These are phyloP conservation scores for Cutaneotrichosporon spelunceum DNA, from an alignment of 1,284 basidiomycete genomes.

Conservation along the genomic window DNA sequence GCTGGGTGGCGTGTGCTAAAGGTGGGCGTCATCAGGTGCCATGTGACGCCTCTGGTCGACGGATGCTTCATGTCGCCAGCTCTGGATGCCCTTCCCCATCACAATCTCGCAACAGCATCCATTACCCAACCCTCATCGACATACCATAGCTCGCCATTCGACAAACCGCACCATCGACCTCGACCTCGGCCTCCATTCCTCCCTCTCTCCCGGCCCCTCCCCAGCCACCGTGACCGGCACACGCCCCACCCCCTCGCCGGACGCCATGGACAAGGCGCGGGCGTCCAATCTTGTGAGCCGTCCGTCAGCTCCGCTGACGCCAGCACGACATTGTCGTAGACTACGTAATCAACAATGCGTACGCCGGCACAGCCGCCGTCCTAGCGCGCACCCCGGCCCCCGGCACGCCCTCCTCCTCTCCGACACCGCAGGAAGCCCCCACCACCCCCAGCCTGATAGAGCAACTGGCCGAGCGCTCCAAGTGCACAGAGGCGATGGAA, in stretches of 20 bases:
- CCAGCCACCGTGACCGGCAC: neutral
- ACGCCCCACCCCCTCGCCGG: neutral
- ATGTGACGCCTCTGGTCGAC: too few relatives aligned
- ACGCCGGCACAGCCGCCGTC: slow-evolving; percentile 36
- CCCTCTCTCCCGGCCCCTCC: neutral
- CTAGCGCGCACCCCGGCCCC: slow-evolving; percentile 16
- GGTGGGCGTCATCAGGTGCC: too few relatives aligned
- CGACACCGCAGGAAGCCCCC: neutral
- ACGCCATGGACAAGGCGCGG: neutral
- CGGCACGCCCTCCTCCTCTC: neutral
- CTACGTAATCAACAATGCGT: slow-evolving; percentile 41
- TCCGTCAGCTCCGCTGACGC: neutral
- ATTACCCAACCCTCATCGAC: too few relatives aligned
- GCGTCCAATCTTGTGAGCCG: neutral
- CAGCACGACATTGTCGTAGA: slow-evolving; percentile 49
- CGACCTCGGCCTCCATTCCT: neutral
- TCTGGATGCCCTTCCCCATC: too few relatives aligned
- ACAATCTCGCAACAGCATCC: too few relatives aligned
- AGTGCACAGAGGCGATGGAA: slow-evolving; percentile 9
- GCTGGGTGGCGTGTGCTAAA: too few relatives aligned
- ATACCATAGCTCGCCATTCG: too few relatives aligned
- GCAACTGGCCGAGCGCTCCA: slow-evolving; percentile 3
- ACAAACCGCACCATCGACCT: neutral
- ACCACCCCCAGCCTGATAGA: neutral
- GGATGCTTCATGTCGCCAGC: too few relatives aligned